These are phyloP conservation scores for Raffaelea deltoideospora DNA, from an alignment of 2,329 filamentous ascomycete genomes.

Conservation along the genomic window DNA sequence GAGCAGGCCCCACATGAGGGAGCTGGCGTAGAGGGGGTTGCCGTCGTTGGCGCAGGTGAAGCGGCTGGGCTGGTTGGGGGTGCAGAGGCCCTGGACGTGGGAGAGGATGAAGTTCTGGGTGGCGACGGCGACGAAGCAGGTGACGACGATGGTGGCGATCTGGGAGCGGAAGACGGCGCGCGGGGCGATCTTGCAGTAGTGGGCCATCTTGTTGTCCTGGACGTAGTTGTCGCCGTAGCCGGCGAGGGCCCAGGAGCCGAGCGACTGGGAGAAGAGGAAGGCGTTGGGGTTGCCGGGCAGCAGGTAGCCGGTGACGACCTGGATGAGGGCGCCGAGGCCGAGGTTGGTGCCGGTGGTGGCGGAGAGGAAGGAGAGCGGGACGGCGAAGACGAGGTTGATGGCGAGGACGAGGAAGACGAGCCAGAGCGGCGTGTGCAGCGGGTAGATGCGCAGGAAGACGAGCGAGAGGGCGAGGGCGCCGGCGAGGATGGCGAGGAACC, in stretches of 20 bases:
- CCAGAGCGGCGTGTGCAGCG: slow-evolving; percentile 17
- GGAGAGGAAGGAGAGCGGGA: slow-evolving; percentile 26
- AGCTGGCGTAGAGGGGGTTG: slow-evolving; percentile 15
- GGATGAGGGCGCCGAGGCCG: slow-evolving; percentile 23
- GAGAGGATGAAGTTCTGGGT: slow-evolving; percentile 26
- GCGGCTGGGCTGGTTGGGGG: slow-evolving; percentile 14
- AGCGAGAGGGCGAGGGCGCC: slow-evolving; percentile 14
- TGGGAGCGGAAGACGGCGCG: slow-evolving; percentile 24
- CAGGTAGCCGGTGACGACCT: slow-evolving; percentile 25
- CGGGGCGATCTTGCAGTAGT: slow-evolving; percentile 26
- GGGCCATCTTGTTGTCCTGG: slow-evolving; percentile 24
- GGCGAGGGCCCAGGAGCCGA: slow-evolving; percentile 25
- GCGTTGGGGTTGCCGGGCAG: slow-evolving; percentile 17
- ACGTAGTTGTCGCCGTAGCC: slow-evolving; percentile 26
- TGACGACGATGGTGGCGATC: slow-evolving; percentile 27
- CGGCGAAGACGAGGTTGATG: slow-evolving; percentile 24
- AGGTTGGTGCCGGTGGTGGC: slow-evolving; percentile 29
- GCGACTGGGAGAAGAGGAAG: slow-evolving; percentile 23
- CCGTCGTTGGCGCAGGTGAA: slow-evolving; percentile 17
- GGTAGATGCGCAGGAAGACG: slow-evolving; percentile 18
- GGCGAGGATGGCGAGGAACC: slow-evolving; percentile 26
- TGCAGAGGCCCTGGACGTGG: slow-evolving; percentile 17
- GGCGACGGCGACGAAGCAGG: slow-evolving; percentile 23
- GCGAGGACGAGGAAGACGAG: slow-evolving; percentile 18
- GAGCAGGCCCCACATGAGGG: slow-evolving; percentile 21